These are phyloP conservation scores for Cinnamomum chago DNA, from an alignment of 164 flowering plant species.

Conservation along the genomic window DNA sequence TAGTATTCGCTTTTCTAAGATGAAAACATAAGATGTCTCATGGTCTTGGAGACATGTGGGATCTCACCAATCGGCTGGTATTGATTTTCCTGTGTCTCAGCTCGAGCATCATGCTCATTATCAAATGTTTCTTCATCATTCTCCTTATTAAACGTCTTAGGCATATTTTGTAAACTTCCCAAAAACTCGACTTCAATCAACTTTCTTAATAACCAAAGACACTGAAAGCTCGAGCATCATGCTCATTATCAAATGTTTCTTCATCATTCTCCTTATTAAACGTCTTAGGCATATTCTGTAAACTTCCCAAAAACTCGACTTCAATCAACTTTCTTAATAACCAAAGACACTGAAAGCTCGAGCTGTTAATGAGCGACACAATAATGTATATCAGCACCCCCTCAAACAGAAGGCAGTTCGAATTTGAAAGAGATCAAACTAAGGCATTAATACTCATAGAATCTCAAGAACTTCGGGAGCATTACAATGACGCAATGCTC, in stretches of 20 bases:
- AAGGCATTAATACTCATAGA: too few species aligned
- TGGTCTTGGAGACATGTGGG: neutral
- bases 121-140: too few species aligned
- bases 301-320: neutral
- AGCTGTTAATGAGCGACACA: too few species aligned
- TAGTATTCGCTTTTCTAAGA: neutral
- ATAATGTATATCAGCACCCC: too few species aligned
- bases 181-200: neutral
- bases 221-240: neutral
- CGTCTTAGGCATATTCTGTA: neutral
- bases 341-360: too few species aligned
- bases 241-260: neutral
- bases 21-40: neutral
- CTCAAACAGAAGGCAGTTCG: too few species aligned
- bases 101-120: neutral
- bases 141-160: neutral
- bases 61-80: neutral
- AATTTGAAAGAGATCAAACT: too few species aligned
- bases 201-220: too few species aligned
- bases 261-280: neutral
- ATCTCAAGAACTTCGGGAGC: too few species aligned
- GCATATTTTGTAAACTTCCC: neutral
- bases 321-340: neutral
- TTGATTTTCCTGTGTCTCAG: neutral
- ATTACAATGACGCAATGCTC: too few species aligned